Conservation (phyloP, 176 grass and related monocot genomes). For the Triticum timopheevii region DNA sequence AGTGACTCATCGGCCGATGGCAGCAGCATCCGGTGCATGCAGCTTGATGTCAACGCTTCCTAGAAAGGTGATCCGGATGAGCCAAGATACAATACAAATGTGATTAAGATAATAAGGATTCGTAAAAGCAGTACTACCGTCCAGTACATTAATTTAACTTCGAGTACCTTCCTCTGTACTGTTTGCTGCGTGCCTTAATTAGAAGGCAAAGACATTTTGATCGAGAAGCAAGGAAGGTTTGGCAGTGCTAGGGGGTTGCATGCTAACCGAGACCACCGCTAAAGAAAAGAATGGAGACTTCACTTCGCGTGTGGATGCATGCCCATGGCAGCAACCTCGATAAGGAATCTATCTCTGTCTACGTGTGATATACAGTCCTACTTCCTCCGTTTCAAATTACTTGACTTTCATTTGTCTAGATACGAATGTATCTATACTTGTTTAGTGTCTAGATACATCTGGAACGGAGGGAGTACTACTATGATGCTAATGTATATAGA, state of each 20-base stretch:
- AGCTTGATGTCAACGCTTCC: conserved; percentile 53
- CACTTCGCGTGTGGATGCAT: conserved; percentile 10
- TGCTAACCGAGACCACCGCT: conserved; percentile 14
- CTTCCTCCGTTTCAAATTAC: too few relatives aligned
- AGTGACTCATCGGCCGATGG: neutral
- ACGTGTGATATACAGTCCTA: neutral
- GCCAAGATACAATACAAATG: neutral
- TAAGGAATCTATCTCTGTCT: conserved; percentile 34
- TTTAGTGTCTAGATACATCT: too few relatives aligned
- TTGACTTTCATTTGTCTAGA: too few relatives aligned
- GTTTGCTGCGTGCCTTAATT: neutral
- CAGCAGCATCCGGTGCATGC: neutral
- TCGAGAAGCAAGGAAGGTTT: conserved; percentile 47
- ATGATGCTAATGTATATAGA: too few relatives aligned
- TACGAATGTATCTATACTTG: too few relatives aligned
- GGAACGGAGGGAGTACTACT: too few relatives aligned
- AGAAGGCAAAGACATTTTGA: conserved; percentile 39
- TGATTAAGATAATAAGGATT: conserved; percentile 20
- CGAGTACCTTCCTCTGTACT: neutral
- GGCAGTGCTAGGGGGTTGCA: neutral
- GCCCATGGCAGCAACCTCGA: conserved; percentile 31
- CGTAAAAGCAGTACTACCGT: neutral
- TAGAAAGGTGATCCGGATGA: conserved; percentile 20
- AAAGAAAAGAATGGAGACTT: conserved; percentile 37
- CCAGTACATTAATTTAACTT: neutral